Conservation (phyloP, 495 filamentous ascomycete genomes). For the Penicillium maclennaniae region DNA sequence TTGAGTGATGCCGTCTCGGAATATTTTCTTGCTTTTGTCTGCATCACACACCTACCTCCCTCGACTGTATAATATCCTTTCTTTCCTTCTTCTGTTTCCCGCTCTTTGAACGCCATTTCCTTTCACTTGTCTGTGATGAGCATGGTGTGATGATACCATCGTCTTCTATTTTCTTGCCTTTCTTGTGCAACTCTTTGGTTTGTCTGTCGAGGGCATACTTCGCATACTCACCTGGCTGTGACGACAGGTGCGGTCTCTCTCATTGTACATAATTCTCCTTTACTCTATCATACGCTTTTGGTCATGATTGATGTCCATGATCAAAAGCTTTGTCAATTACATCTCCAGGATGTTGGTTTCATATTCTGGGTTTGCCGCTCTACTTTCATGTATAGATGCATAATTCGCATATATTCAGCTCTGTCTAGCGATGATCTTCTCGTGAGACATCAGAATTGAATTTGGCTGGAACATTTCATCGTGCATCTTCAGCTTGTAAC, state of each 20-base stretch:
- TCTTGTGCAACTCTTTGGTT: conserved; percentile 11
- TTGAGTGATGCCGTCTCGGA: conserved; percentile 33
- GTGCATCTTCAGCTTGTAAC: no score
- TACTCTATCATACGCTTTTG: conserved; percentile 7
- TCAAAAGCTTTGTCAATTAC: conserved; percentile 15
- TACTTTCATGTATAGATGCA: neutral
- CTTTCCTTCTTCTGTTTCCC: conserved; percentile 14
- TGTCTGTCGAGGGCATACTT: conserved; percentile 21
- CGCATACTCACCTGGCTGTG: conserved; percentile 10
- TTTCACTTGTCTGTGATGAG: conserved; percentile 24
- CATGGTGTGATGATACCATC: conserved; percentile 33
- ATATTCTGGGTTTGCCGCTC: neutral
- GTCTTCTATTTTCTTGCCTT: conserved; percentile 15
- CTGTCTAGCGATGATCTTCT: neutral
- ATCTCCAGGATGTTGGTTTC: conserved; percentile 8
- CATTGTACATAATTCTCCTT: conserved; percentile 29
- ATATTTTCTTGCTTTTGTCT: conserved; percentile 19
- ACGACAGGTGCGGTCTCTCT: conserved; percentile 12
- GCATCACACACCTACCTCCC: conserved; percentile 11
- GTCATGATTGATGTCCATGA: conserved; percentile 16
- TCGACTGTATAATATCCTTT: conserved; percentile 30
- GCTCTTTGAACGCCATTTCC: conserved; percentile 17
- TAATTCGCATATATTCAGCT: neutral
- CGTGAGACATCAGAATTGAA: neutral
- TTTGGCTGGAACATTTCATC: neutral